A percentile compares a stretch with the other conserved stretches of the same genome.
Evolutionary conservation across 2,329 filamentous ascomycete genomes (phyloP).

Genomic region (Neofusicoccum cordaticola): DNA sequence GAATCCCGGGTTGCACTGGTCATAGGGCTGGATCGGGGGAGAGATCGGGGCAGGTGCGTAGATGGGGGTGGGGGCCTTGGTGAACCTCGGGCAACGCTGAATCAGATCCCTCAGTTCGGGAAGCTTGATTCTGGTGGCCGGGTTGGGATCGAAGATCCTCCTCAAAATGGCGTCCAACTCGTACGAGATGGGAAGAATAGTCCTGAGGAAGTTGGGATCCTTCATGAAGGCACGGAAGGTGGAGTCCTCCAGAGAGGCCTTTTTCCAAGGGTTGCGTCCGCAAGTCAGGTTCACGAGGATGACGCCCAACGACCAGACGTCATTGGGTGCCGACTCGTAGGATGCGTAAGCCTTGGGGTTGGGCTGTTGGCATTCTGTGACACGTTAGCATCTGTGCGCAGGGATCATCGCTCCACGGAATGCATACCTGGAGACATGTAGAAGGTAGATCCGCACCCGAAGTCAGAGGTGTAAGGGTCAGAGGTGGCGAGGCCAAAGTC

Average conservation of each 20-base stretch:
- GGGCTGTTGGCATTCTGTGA: conserved; percentile 81
- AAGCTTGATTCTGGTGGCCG: conserved; percentile 77
- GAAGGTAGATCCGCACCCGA: conserved; percentile 96
- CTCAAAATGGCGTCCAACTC: conserved; percentile 86
- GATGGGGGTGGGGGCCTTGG: conserved; percentile 42
- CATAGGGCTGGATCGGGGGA: conserved; percentile 43
- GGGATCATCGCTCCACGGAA: conserved; percentile 15
- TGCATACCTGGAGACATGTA: conserved; percentile 98
- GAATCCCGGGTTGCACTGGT: conserved; percentile 26
- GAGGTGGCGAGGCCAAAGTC: conserved; percentile 95
- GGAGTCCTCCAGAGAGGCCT: conserved; percentile 87
- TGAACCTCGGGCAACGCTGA: conserved; percentile 72
- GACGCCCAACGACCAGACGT: conserved; percentile 97
- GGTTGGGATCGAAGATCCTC: conserved; percentile 83
- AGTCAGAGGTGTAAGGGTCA: conserved; percentile 81
- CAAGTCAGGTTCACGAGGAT: conserved; percentile 97
- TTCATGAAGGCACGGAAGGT: conserved; percentile 89
- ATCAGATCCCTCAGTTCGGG: conserved; percentile 76
- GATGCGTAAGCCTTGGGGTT: conserved; percentile 67
- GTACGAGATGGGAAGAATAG: conserved; percentile 85
- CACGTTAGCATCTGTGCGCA: conserved; percentile 12
- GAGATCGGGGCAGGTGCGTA: conserved; percentile 41
- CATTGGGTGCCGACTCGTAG: conserved; percentile 91
- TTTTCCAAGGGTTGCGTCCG: conserved; percentile 98
- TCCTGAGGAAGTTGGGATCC: conserved; percentile 82